phyloP scores from a whole-genome alignment of 495 filamentous ascomycete genomes.

The Penicillium cinerascens region DNA sequence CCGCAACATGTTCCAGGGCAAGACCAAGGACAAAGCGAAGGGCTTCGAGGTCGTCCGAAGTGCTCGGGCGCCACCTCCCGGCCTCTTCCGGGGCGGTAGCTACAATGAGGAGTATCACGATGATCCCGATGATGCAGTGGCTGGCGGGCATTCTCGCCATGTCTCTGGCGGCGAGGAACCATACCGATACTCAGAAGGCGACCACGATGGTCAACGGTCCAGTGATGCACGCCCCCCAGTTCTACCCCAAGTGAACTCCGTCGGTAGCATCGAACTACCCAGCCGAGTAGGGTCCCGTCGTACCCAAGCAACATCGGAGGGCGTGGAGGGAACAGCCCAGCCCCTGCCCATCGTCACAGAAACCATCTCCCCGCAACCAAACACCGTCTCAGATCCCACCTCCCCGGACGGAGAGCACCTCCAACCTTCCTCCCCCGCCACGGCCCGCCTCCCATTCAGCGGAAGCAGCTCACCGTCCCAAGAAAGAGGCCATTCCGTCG shows the following conservation, averaged over 20 bases:
- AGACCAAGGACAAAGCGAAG: constrained; percentile 84
- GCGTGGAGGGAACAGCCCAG: constrained; percentile 3
- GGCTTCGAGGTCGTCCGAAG: constrained; percentile 96
- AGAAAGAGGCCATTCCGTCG: constrained; percentile 42
- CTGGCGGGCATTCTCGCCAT: constrained; percentile 26
- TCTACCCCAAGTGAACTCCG: constrained; percentile 60
- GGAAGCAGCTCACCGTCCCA: constrained; percentile 49
- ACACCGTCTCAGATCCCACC: neutral
- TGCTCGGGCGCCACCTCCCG: constrained; percentile 57
- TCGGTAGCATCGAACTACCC: constrained; percentile 60
- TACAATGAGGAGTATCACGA: constrained; percentile 60
- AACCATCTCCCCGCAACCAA: constrained; percentile 10
- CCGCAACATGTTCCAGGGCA: constrained; percentile 70
- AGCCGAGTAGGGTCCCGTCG: constrained; percentile 60
- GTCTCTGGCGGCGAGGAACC: constrained; percentile 34
- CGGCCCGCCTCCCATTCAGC: constrained; percentile 58
- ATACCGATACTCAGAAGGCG: constrained; percentile 48
- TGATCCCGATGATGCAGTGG: constrained; percentile 45
- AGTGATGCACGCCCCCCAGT: constrained; percentile 40
- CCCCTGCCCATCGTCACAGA: constrained; percentile 25
- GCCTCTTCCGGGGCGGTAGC: constrained; percentile 31
- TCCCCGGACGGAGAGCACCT: constrained; percentile 22
- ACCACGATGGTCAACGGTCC: constrained; percentile 17
- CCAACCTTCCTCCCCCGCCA: constrained; percentile 31
- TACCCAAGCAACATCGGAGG: constrained; percentile 35